Base-by-base conservation (phyloP, 805 yeast genomes). In the Starmerella riodocensis region DNA sequence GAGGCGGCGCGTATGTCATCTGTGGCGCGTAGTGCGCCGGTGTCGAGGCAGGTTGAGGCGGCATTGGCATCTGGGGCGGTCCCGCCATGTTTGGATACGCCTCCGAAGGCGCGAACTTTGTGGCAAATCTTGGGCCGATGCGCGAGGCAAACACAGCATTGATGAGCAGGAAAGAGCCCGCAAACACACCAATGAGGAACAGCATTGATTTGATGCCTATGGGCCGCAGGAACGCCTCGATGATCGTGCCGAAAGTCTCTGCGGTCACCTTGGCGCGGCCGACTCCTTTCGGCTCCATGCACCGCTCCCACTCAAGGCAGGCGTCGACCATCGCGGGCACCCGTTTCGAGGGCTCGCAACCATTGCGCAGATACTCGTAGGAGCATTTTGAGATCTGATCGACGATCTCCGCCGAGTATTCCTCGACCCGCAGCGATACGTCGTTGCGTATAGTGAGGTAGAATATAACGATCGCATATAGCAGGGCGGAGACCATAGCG, bases 211-310 rank as follows among this genome's bases (percentile, higher is more conserved):
- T 77, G 71, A 81, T 70, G 24, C 77, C 71, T 28, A 83, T 76
- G 2, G 82, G 78, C 41, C 68, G 71, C 18, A 81, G 60, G 51
- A 83, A 83, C 1, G 85, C 74, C 58, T 84, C 80, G 32, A 84
- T 63, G 6, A 82, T 79, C 46, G 79, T 88, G 1, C 93, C 93
- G 50, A 83, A 67, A 0, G 88, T 77, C 54, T 78, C 85, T 0
- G 93, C 93, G 34, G 85, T 75, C 40, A 84, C 69, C 44, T 67
- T 68, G 1, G 88, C 80, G 35, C 74, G 69, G 3, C 82, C 86
- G 11, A 76, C 67, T 1, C 58, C 59, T 3, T 70, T 68, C 8
- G 93, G 86, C 46, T 83, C 88, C 85, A 83, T 82, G 57, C 98
- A 91, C 41, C 68, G 69, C 45, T 73, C 78, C 91, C 93, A 83